These are phyloP conservation scores for Taxillus chinensis DNA, from an alignment of 164 flowering plant species.

Conservation along the genomic window DNA sequence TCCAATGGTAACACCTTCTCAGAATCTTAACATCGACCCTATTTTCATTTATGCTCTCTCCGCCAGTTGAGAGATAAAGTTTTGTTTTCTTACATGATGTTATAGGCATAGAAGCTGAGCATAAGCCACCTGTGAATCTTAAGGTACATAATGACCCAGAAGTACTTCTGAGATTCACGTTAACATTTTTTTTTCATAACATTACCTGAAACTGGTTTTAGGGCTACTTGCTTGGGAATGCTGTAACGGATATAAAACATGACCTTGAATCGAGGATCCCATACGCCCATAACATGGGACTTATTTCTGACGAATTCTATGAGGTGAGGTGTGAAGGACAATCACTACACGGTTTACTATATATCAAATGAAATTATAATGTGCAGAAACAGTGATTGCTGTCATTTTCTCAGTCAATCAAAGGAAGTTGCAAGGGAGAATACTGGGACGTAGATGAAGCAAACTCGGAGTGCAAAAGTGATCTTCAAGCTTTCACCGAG, in stretches of 20 bases:
- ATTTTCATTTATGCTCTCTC: not conserved
- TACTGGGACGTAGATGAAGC: not conserved
- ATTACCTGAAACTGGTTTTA: constrained; percentile 2
- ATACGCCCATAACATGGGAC: constrained; percentile 10
- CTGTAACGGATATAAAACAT: constrained; percentile 6
- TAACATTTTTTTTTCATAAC: not conserved
- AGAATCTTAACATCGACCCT: not conserved
- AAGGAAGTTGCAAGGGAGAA: constrained; percentile 15
- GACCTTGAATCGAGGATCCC: constrained; percentile 6
- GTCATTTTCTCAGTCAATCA: constrained; percentile 8
- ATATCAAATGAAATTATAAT: no score
- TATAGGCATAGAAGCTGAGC: constrained; percentile 15
- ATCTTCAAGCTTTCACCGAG: constrained; percentile 12
- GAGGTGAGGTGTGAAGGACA: constrained; percentile 12
- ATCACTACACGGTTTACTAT: no score
- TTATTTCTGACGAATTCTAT: constrained; percentile 16
- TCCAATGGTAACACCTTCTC: constrained; percentile 7
- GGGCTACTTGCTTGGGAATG: constrained; percentile 21
- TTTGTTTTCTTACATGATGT: not conserved
- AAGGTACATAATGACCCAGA: constrained; percentile 4
- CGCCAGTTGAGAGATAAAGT: not conserved
- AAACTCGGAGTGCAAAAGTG: constrained; percentile 7
- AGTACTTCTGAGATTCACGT: not conserved
- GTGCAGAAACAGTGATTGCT: not conserved
- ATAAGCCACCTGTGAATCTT: constrained; percentile 7